phyloP scores from a whole-genome alignment of 2,329 filamentous ascomycete species.

The Huntiella omanensis region DNA sequence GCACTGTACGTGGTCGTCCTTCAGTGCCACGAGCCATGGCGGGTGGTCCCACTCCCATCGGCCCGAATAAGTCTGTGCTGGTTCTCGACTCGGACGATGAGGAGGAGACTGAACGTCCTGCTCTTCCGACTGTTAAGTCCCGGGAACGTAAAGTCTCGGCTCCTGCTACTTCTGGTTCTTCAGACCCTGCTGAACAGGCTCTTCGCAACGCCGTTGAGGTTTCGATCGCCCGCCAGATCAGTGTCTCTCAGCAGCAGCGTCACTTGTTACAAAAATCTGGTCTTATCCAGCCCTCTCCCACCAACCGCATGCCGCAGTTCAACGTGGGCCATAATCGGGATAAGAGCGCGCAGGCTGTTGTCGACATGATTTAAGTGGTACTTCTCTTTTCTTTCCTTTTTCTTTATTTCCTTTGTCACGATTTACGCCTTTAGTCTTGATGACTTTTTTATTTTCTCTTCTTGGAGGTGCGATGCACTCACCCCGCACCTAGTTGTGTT shows the following conservation, averaged over 20 bases:
- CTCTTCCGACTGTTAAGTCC: not conserved
- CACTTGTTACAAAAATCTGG: conserved; percentile 25
- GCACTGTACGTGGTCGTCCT: not conserved
- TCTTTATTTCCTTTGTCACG: not conserved
- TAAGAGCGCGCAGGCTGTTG: conserved; percentile 20
- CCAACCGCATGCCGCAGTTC: conserved; percentile 11
- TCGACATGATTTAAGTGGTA: not conserved
- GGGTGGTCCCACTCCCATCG: conserved; percentile 13
- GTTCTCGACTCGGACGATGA: conserved; percentile 25
- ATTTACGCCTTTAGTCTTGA: conserved; percentile 3
- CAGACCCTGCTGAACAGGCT: conserved; percentile 23
- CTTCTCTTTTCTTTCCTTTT: not conserved
- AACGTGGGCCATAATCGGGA: conserved; percentile 18
- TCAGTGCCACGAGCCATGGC: not conserved
- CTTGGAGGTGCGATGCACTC: not conserved
- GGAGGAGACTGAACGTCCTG: conserved; percentile 13
- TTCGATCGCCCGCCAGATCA: conserved; percentile 51
- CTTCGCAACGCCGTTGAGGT: conserved; percentile 40
- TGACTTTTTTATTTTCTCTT: not conserved
- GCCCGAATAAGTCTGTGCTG: conserved; percentile 19
- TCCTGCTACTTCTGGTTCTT: conserved; percentile 17
- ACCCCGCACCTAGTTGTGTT: too few species aligned
- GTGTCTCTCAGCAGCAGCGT: conserved; percentile 41
- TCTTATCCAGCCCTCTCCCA: conserved; percentile 9
- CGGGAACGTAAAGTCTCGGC: not conserved